phyloP scores from a whole-genome alignment of 2,329 filamentous ascomycete genomes.

The Diaporthe sp. region DNA sequence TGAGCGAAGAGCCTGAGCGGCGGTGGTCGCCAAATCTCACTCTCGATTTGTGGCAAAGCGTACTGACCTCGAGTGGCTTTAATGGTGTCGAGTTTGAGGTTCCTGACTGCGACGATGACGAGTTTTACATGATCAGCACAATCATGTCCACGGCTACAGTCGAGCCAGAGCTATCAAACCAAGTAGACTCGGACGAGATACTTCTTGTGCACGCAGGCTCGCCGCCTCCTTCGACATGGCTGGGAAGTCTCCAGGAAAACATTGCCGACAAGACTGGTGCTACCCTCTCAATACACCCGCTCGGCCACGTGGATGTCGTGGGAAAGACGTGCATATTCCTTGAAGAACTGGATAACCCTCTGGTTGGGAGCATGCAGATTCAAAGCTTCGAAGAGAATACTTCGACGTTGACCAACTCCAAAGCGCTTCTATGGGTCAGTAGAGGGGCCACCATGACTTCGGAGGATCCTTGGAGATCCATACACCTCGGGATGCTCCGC shows the following conservation, averaged over 20 bases:
- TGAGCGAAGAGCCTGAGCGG: conserved; percentile 47
- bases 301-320: neutral
- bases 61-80: conserved; percentile 41
- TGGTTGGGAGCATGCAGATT: neutral
- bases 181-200: neutral
- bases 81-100: conserved; percentile 44
- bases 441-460: conserved; percentile 39
- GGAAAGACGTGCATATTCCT: neutral
- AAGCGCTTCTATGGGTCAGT: conserved; percentile 34
- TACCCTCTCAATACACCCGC: too few species aligned
- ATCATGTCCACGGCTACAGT: neutral
- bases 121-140: neutral
- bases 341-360: neutral
- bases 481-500: conserved; percentile 46
- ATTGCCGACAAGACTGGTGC: too few species aligned
- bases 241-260: neutral
- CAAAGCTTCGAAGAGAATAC: neutral
- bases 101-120: conserved; percentile 40
- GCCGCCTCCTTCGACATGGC: neutral
- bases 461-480: conserved; percentile 39
- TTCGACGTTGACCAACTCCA: conserved; percentile 6
- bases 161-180: neutral
- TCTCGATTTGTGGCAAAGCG: conserved; percentile 42
- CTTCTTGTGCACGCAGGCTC: neutral
- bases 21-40: conserved; percentile 44